Base-by-base conservation (phyloP, 2,329 filamentous ascomycete genomes). In the Xylaria polymorpha region DNA sequence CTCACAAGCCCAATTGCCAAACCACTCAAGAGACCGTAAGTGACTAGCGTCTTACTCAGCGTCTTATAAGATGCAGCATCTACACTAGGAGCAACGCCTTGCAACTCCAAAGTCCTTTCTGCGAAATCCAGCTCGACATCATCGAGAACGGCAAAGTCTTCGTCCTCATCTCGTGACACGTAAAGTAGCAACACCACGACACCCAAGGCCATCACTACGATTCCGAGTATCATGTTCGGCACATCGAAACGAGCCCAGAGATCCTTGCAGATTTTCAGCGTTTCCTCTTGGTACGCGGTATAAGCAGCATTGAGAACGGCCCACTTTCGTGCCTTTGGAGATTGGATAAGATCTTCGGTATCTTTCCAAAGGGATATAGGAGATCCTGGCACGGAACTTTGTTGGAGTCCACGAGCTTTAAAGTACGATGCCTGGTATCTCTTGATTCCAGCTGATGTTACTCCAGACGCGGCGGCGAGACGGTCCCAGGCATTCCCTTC, bases 201-300 rank as follows among this genome's bases (percentile, higher is more conserved):
- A 3, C 92, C 90, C 29, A 88, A 81, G 3, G 88, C 85, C 70
- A 97, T 87, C 62, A 97, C 87, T 0, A 80, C 78, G 44, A 98
- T 89, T 56, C 96, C 96, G 71, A 92, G 85, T 15, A 91, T 77
- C 94, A 99, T 99, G 78, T 91, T 92, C 1, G 89, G 86, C 22
- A 97, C 85, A 79, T 99, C 94, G 74, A 99, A 99, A 43, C 92
- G 89, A 25, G 96, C 94, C 96, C 96, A 99, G 18, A 98, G 83
- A 46, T 86, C 87, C 78, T 94, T 92, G 83, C 93, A 98, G 14
- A 95, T 86, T 35, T 85, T 85, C 53, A 99, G 84, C 0, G 92
- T 97, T 77, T 93, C 89, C 37, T 85, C 84, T 78, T 98, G 94
- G 77, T 97, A 98, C 12, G 85, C 84, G 18, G 86, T 83, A 76